Conservation (phyloP, 129 eudicot genomes). For the Flaveria robusta region DNA sequence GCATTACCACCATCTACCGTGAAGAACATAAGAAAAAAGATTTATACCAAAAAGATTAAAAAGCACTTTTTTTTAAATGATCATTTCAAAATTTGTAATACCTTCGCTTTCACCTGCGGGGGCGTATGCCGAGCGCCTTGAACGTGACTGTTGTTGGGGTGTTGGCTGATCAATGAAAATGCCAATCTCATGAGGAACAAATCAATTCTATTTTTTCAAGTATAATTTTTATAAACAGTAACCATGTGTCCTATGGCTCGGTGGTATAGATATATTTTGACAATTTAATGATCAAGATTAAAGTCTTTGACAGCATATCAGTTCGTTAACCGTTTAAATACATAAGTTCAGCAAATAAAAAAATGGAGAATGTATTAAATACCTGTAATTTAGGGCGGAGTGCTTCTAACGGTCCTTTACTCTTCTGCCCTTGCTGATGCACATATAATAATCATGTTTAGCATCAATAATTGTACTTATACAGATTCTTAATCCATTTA, state of each 20-base stretch:
- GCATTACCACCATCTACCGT: constrained; percentile 38
- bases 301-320: not conserved
- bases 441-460: constrained; percentile 19
- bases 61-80: not conserved
- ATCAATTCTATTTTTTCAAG: not conserved
- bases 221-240: not conserved
- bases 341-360: not conserved
- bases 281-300: not conserved
- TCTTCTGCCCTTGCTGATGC: constrained; percentile 72
- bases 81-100: constrained; percentile 7
- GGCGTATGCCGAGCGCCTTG: constrained; percentile 74
- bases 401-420: constrained; percentile 82
- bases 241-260: not conserved
- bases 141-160: constrained; percentile 69
- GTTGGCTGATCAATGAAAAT: constrained; percentile 57
- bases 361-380: not conserved
- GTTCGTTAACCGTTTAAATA: not conserved
- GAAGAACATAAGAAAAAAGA: constrained; percentile 7
- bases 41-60: not conserved
- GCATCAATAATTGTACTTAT: constrained; percentile 11
- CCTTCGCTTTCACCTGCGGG: constrained; percentile 73
- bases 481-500: not conserved
- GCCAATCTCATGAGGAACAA: not conserved
- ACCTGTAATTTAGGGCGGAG: constrained; percentile 97
- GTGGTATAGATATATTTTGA: not conserved